phyloP scores from a whole-genome alignment of 169 alveolate species.

The Cryptosporidium parvum region DNA sequence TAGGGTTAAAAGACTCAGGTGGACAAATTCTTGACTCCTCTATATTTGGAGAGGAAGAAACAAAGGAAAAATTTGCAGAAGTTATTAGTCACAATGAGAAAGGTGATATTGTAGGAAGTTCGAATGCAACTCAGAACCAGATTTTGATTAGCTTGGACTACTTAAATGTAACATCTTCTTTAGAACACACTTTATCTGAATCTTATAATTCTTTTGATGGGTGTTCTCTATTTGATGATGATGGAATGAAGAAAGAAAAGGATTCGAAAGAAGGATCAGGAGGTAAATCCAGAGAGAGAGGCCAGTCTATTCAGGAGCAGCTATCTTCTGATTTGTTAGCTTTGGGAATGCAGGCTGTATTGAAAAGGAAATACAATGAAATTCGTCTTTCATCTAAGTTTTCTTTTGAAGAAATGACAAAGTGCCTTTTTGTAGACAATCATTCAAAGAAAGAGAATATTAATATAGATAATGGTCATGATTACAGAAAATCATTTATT shows the following conservation, averaged over 20 bases:
- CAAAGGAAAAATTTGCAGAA: background rate
- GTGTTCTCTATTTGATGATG: conserved; percentile 27
- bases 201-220: conserved; percentile 61
- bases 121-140: background rate
- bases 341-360: conserved; percentile 54
- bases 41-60: conserved; percentile 1
- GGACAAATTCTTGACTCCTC: background rate
- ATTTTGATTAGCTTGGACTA: background rate
- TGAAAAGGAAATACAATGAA: conserved; percentile 44
- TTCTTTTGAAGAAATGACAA: conserved; percentile 63
- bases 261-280: background rate
- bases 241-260: conserved; percentile 12
- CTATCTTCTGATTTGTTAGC: conserved; percentile 60
- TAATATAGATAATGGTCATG: background rate
- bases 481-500: conserved; percentile 6
- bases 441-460: background rate
- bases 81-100: background rate
- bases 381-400: conserved; percentile 20
- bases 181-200: background rate
- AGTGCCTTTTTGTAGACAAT: conserved; percentile 33
- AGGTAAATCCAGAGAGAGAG: conserved; percentile 20
- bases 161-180: conserved; percentile 24
- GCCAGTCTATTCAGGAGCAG: conserved; percentile 59
- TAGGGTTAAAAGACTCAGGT: background rate
- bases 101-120: background rate